Evolutionary conservation across 164 flowering plant genomes (phyloP).

Genomic region (Aristolochia californica): DNA sequence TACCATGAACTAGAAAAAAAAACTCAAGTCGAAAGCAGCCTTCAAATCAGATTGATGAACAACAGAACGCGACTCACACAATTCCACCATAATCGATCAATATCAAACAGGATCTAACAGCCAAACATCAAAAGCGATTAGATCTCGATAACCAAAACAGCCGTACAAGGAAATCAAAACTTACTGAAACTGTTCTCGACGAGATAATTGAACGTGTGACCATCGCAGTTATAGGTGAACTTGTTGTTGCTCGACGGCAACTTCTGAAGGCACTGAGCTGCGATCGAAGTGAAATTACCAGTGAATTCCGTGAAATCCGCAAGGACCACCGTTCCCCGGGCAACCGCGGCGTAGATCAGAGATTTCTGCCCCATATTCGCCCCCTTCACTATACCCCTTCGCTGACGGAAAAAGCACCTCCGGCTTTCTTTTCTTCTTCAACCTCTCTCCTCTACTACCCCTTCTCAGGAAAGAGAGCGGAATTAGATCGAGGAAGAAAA

Average conservation of each 20-base stretch:
- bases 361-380: constrained; percentile 17
- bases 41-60: neutral
- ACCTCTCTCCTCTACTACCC: neutral
- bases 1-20: too few relatives aligned
- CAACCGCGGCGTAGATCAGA: constrained; percentile 17
- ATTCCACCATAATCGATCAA: neutral
- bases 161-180: neutral
- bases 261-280: constrained; percentile 22
- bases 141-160: neutral
- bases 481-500: neutral
- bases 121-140: neutral
- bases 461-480: neutral
- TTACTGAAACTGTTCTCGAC: constrained; percentile 22
- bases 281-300: constrained; percentile 21
- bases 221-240: constrained; percentile 25
- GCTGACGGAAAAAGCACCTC: too few relatives aligned
- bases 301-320: constrained; percentile 21
- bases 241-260: constrained; percentile 21
- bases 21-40: too few relatives aligned
- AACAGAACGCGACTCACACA: neutral
- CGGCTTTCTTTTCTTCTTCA: neutral
- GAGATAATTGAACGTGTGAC: constrained; percentile 23
- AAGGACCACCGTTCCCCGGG: constrained; percentile 22
- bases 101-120: neutral
- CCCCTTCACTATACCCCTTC: too few relatives aligned